Conservation (phyloP, 1,284 basidiomycete genomes). For the Apiotrichum mycotoxinovorans region DNA sequence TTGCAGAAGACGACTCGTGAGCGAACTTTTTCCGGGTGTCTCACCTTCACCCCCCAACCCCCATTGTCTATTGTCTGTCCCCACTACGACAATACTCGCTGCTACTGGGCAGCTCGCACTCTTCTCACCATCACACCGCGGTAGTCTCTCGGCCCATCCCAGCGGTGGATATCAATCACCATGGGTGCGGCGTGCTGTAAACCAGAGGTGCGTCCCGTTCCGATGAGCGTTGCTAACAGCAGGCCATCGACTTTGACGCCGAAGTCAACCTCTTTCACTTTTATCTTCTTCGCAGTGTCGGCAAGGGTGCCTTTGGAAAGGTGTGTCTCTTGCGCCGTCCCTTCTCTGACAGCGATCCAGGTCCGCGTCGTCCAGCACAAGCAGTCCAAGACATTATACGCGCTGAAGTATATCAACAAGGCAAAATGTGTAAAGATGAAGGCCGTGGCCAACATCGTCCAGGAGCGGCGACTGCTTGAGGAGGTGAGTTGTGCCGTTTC, state of each 20-base stretch:
- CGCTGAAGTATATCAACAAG: constrained; percentile 99
- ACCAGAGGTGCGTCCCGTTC: constrained; percentile 50
- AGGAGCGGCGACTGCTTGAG: constrained; percentile 85
- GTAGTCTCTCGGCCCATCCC: background rate
- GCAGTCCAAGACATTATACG: constrained; percentile 88
- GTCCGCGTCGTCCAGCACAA: constrained; percentile 98
- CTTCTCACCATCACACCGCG: background rate
- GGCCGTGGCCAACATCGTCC: constrained; percentile 93
- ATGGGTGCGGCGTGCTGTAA: constrained; percentile 57
- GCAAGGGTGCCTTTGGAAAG: constrained; percentile 98
- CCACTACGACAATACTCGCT: too few relatives aligned
- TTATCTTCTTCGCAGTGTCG: constrained; percentile 85
- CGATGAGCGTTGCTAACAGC: constrained; percentile 9
- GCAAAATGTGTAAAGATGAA: constrained; percentile 96
- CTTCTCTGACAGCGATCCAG: constrained; percentile 53
- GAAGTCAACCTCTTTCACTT: constrained; percentile 98
- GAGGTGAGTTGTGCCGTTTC: constrained; percentile 65
- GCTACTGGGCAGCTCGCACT: background rate
- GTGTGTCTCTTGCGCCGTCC: constrained; percentile 51
- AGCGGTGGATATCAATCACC: background rate
- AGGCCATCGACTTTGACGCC: constrained; percentile 97
- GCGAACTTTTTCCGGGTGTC: too few relatives aligned
- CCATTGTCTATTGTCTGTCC: too few relatives aligned
- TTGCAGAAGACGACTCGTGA: too few relatives aligned
- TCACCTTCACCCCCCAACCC: too few relatives aligned